These are phyloP conservation scores for Vigna mungo DNA, from an alignment of 306 rosid genomes.

Conservation along the genomic window DNA sequence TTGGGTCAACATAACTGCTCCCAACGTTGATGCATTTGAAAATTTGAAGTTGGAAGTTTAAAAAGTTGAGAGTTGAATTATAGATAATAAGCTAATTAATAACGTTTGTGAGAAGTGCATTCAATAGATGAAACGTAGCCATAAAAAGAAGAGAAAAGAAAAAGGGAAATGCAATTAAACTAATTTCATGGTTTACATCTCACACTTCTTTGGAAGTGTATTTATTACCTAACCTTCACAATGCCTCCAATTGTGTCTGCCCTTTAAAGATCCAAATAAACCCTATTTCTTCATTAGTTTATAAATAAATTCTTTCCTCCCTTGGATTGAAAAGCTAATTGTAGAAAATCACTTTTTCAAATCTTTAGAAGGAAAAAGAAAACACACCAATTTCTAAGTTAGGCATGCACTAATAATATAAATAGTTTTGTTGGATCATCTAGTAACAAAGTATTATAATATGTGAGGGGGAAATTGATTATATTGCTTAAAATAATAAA, in stretches of 20 bases:
- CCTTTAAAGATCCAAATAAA: constrained; percentile 12
- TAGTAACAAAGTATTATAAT: too few relatives aligned
- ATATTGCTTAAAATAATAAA: neutral
- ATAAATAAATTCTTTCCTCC: neutral
- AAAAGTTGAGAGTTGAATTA: neutral
- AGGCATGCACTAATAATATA: too few relatives aligned
- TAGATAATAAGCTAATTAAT: neutral
- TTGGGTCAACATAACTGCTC: neutral
- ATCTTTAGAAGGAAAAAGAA: constrained; percentile 1
- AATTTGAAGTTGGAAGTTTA: neutral
- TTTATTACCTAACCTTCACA: neutral
- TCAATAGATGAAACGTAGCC: neutral
- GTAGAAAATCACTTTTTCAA: constrained; percentile 17
- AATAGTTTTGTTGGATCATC: too few relatives aligned
- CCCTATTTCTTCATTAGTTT: neutral
- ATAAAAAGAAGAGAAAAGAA: constrained; percentile 6
- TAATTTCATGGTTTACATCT: constrained; percentile 17
- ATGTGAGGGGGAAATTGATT: neutral
- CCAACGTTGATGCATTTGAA: neutral
- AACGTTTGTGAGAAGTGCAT: neutral
- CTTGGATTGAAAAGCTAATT: neutral
- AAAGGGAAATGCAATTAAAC: constrained; percentile 3
- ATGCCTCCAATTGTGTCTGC: constrained; percentile 13
- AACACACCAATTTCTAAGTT: neutral
- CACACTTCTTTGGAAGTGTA: too few relatives aligned